Base-by-base conservation (phyloP, 2,329 filamentous ascomycete species). In the Chaetomiaceae sp. region DNA sequence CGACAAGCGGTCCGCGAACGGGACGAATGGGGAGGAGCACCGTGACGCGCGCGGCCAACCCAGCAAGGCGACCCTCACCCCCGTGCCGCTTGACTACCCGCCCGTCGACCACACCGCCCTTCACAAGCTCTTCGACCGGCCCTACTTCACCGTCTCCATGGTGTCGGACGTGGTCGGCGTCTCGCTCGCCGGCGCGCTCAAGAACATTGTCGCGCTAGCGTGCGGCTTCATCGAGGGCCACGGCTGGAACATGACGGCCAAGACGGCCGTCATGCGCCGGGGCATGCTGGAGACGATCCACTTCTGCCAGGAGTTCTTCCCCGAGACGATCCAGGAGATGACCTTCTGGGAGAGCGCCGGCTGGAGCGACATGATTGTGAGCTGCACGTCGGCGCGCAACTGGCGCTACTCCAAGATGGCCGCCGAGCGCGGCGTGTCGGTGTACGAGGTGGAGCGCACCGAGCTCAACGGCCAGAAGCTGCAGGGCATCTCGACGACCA, bases 271-370 rank as follows among this genome's bases (percentile, higher is more conserved):
- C 54, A 97, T 99, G 89, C 87, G 93, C 37, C 86, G 97, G 17
- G 93, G 93, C 7, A 81, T 99, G 40, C 78, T 96, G 61, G 93
- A 99, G 72, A 96, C 96, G 86, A 89, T 97, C 63, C 86, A 87
- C 66, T 99, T 99, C 61, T 92, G 92, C 58, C 89, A 91, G 68
- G 83, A 86, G 62, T 99, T 97, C 75, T 99, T 97, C 67, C 82
- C 83, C 16, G 80, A 91, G 62, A 88, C 87, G 1, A 85, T 93
- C 21, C 80, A 86, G 58, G 81, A 86, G 9, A 82, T 80, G 51
- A 99, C 93, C 0, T 97, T 99, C 67, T 97, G 92, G n/a, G 90
- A 96, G 67, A 95, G 88, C 61, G 91, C 89, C 20, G 93, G 93
- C 59, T 90, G 97, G 34, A 93, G 93, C 23, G 93, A 99, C 70